A percentile compares a stretch with the other conserved stretches of the same genome.
phyloP scores from a whole-genome alignment of 2,329 filamentous ascomycete species.

The Arthrobotrys entomopaga region DNA sequence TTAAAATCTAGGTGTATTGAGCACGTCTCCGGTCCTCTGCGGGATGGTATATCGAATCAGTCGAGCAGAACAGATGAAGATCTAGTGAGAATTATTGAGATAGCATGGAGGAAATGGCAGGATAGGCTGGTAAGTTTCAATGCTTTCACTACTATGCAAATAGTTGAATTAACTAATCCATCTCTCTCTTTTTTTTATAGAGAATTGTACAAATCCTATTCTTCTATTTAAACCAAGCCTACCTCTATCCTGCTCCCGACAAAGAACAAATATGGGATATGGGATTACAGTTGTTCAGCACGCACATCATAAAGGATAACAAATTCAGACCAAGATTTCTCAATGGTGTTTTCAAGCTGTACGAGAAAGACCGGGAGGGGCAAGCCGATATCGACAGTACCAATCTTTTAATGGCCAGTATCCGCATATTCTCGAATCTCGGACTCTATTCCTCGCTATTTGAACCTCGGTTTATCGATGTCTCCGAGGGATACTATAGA shows the following conservation, averaged over 20 bases:
- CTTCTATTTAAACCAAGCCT: constrained; percentile 92
- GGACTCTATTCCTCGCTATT: constrained; percentile 82
- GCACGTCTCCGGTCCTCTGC: constrained; percentile 70
- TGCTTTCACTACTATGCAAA: not conserved
- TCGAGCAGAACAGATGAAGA: constrained; percentile 70
- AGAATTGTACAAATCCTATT: constrained; percentile 85
- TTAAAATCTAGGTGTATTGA: constrained; percentile 74
- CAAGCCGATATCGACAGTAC: constrained; percentile 69
- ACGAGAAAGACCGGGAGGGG: constrained; percentile 75
- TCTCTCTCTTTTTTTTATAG: constrained; percentile 64
- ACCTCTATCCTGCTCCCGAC: constrained; percentile 77
- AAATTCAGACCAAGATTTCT: constrained; percentile 68
- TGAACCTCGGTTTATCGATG: constrained; percentile 76
- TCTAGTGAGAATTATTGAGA: constrained; percentile 70
- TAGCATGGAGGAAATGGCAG: constrained; percentile 81
- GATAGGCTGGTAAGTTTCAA: constrained; percentile 73
- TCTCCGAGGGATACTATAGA: constrained; percentile 75
- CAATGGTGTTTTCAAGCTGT: constrained; percentile 79
- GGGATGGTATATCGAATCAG: constrained; percentile 67
- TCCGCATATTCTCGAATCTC: constrained; percentile 86
- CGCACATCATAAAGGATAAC: constrained; percentile 68
- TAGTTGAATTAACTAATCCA: not conserved
- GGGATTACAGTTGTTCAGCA: constrained; percentile 78
- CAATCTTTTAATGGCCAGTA: constrained; percentile 75
- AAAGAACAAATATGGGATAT: constrained; percentile 79